Percentiles rank a stretch among this genome's conserved stretches.
Conservation (phyloP, 2,329 filamentous ascomycete genomes). For the Aspergillus glaucus region DNA sequence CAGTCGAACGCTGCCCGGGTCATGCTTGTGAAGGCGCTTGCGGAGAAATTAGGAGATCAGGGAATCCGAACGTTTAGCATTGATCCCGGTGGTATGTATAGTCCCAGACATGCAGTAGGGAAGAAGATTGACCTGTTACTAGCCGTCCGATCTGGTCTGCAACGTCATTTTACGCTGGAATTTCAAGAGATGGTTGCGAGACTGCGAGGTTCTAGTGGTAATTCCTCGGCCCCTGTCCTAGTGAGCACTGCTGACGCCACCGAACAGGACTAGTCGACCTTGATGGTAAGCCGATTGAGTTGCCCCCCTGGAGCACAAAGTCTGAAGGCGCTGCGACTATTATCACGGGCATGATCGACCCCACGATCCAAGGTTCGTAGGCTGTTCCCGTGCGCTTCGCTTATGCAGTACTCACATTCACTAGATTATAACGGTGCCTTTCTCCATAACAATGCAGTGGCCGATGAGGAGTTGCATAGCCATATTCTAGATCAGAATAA, state of each 20-base stretch:
- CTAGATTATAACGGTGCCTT: background rate
- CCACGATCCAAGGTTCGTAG: background rate
- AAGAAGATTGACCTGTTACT: background rate
- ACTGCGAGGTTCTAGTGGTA: background rate
- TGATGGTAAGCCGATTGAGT: constrained; percentile 4
- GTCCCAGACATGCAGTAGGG: background rate
- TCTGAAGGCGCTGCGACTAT: background rate
- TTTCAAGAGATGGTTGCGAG: background rate
- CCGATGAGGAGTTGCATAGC: background rate
- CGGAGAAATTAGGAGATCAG: constrained; percentile 24
- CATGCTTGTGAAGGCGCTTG: constrained; percentile 38
- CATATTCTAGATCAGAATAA: background rate
- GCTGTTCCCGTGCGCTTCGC: background rate
- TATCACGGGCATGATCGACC: background rate
- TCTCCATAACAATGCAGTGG: background rate
- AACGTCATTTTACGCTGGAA: background rate
- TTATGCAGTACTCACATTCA: background rate
- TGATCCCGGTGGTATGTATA: background rate
- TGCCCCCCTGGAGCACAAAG: background rate
- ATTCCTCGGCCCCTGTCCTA: background rate
- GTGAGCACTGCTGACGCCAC: background rate
- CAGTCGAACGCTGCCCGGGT: constrained; percentile 51
- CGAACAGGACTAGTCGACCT: background rate
- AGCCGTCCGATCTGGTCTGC: background rate
- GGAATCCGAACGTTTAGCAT: constrained; percentile 21